Conservation (phyloP, 345 rosid genomes). For the Ceriops decandra region DNA sequence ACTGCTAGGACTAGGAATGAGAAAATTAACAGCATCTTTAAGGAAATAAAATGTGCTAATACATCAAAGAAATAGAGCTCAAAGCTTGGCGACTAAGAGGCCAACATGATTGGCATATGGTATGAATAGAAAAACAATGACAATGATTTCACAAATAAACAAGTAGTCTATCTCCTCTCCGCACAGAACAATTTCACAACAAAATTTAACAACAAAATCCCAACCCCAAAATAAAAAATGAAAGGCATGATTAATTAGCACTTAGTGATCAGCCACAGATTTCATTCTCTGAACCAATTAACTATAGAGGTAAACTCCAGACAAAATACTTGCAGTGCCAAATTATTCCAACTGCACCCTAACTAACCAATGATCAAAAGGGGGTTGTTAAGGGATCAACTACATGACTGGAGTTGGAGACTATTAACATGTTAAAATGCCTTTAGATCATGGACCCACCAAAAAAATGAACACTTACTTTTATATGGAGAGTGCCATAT, state of each 20-base stretch:
- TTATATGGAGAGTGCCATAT: slow-evolving; percentile 70
- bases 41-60: not conserved
- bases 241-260: no score
- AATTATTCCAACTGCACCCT: not conserved
- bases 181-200: not conserved
- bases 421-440: not conserved
- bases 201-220: not conserved
- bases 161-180: not conserved
- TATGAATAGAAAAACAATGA: no score
- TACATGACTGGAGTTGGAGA: not conserved
- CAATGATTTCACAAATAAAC: no score
- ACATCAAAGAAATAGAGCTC: no score
- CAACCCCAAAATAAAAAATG: not conserved
- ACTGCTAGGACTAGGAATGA: no score
- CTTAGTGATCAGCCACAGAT: no score
- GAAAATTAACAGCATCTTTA: not conserved
- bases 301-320: no score
- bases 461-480: slow-evolving; percentile 45
- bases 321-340: no score
- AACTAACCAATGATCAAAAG: not conserved
- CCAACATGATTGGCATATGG: no score
- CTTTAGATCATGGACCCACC: not conserved
- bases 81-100: no score
- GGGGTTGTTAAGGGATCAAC: not conserved
- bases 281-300: no score